Percentiles rank a stretch among this genome's conserved stretches.
Evolutionary conservation across 2,329 filamentous ascomycete genomes (phyloP).

Genomic region (Hymenoscyphus occultus): DNA sequence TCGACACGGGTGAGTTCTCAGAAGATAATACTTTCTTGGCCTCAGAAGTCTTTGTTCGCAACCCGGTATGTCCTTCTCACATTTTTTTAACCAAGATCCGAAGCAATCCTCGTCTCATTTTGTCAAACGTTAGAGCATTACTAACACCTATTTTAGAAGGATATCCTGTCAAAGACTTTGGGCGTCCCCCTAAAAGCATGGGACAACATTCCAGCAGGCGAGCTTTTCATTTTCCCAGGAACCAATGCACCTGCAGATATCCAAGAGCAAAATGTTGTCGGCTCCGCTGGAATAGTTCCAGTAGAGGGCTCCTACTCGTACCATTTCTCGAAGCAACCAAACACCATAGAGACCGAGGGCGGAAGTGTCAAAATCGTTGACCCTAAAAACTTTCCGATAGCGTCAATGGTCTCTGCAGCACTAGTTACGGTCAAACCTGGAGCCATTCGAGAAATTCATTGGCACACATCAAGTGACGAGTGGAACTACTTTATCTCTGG

Average conservation of each 20-base stretch:
- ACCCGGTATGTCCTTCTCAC: conserved; percentile 23
- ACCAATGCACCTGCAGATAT: conserved; percentile 46
- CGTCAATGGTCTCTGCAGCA: conserved; percentile 69
- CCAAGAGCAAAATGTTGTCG: conserved; percentile 47
- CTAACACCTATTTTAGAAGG: conserved; percentile 34
- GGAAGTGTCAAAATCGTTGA: conserved; percentile 73
- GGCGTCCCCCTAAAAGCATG: conserved; percentile 47
- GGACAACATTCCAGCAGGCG: conserved; percentile 44
- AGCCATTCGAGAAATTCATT: conserved; percentile 58
- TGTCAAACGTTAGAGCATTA: not conserved
- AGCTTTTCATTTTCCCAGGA: conserved; percentile 54
- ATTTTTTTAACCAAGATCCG: not conserved
- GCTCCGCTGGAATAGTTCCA: conserved; percentile 43
- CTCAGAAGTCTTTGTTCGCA: conserved; percentile 64
- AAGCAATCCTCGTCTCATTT: no score
- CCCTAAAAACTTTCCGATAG: conserved; percentile 72
- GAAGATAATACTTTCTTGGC: conserved; percentile 71
- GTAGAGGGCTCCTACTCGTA: conserved; percentile 45
- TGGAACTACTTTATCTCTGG: conserved; percentile 78
- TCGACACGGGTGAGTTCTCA: conserved; percentile 57
- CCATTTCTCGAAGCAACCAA: conserved; percentile 58
- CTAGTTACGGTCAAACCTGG: conserved; percentile 65
- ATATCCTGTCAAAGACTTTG: conserved; percentile 55
- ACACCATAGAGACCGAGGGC: conserved; percentile 68
- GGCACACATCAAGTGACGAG: conserved; percentile 76